A percentile compares a stretch with the other conserved stretches of the same genome.
phyloP scores from a whole-genome alignment of 495 filamentous ascomycete genomes.

The Aspergillus egyptiacus region DNA sequence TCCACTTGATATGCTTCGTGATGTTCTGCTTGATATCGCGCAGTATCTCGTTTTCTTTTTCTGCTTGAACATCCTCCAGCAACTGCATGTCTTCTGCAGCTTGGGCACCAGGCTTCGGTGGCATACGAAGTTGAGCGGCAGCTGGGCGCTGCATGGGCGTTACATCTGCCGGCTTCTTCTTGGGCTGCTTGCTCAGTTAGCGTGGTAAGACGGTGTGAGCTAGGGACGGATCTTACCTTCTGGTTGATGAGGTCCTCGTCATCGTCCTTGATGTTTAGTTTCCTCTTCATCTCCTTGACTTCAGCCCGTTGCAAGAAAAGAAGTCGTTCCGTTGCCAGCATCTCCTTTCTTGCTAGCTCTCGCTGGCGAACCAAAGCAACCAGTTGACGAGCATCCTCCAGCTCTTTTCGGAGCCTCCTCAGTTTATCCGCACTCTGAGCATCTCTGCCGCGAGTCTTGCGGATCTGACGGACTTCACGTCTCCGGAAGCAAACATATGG shows the following conservation, averaged over 20 bases:
- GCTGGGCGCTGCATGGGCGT: constrained; percentile 50
- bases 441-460: constrained; percentile 91
- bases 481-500: constrained; percentile 98
- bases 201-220: constrained; percentile 14
- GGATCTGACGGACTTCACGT: constrained; percentile 86
- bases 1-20: constrained; percentile 79
- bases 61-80: constrained; percentile 67
- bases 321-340: constrained; percentile 62
- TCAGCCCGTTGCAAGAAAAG: constrained; percentile 75
- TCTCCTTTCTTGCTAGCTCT: constrained; percentile 69
- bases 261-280: constrained; percentile 80
- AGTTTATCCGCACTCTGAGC: constrained; percentile 91
- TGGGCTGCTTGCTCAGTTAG: constrained; percentile 52
- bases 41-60: constrained; percentile 75
- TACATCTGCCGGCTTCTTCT: constrained; percentile 57
- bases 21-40: constrained; percentile 74
- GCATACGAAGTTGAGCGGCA: constrained; percentile 57
- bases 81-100: constrained; percentile 67
- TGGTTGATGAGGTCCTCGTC: constrained; percentile 95
- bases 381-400: constrained; percentile 82
- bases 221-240: constrained; percentile 54
- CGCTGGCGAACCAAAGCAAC: constrained; percentile 69
- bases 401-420: constrained; percentile 81
- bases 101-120: constrained; percentile 60
- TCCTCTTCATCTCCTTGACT: constrained; percentile 81